Evolutionary conservation across 2,329 filamentous ascomycete genomes (phyloP), one percentile per base, ranked within the genome.

Genomic region (Albophoma yamanashiensis): DNA sequence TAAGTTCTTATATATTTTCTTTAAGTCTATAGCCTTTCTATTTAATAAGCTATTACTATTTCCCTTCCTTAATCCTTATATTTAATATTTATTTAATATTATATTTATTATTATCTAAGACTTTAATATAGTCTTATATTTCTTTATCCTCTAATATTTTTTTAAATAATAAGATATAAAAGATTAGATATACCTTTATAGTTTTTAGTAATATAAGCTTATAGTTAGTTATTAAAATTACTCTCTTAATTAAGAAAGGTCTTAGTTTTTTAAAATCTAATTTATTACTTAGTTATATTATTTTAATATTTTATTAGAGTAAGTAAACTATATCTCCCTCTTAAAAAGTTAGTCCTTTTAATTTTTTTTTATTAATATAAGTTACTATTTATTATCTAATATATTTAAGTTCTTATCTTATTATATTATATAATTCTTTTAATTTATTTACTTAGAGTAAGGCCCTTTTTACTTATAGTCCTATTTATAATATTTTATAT

Each of bases 291-390:
- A n/a, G n/a, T n/a, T n/a, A n/a, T n/a, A n/a, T n/a, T 60, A 39
- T 57, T 57, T 61, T 59, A 59, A 58, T 61, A 43, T 59, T 58
- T 56, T n/a, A 22, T 47, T 40, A n/a, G 20, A 60, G 14, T 31
- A 62, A n/a, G 53, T 62, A 62, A 38, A 60, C 40, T 57, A 56
- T 62, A 60, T 60, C 43, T 55, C 59, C 53, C 36, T 62, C 45
- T 20, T 34, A 11, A 58, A 62, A 50, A 17, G 47, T 62, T 62
- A 58, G 36, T 58, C 52, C 43, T 34, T 56, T 59, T 38, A 43
- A 43, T 43, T 20, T 43, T n/a, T 43, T 43, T n/a, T 43, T 43
- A 43, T 43, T 43, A n/a, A 43, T n/a, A n/a, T 43, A 20, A 20
- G 39, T 42, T 42, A 42, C 20, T 42, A 42, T 42, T 5, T 8